These are phyloP conservation scores for Blastocystis sp. DNA, from an alignment of 352 stramenopile genomes.

Conservation along the genomic window DNA sequence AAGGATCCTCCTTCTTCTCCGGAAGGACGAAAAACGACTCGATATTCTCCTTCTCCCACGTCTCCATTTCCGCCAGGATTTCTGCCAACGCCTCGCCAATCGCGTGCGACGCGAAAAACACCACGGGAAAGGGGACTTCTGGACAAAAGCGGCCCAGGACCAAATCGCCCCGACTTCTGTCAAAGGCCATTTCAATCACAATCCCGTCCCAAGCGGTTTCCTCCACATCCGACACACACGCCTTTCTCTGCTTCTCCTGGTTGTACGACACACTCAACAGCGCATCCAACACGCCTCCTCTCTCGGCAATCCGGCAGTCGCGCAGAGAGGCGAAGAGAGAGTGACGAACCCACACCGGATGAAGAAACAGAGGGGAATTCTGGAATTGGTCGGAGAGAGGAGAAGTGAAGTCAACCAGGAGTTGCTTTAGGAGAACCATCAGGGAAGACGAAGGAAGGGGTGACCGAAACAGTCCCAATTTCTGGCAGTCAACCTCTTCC, in stretches of 20 bases:
- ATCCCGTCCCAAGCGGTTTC: not conserved
- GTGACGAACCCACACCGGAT: not conserved
- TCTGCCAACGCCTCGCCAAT: not conserved
- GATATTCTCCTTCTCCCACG: not conserved
- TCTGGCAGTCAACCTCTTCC: not conserved
- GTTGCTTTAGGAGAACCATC: not conserved
- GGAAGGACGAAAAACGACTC: not conserved
- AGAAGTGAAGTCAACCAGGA: not conserved
- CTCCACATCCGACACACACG: not conserved
- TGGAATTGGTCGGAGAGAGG: not conserved
- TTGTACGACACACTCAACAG: not conserved
- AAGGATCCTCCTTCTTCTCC: not conserved
- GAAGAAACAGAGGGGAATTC: not conserved
- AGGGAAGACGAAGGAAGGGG: not conserved
- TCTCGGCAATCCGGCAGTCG: not conserved
- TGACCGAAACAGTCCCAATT: not conserved
- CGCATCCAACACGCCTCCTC: not conserved
- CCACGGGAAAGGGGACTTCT: not conserved
- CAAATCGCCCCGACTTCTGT: constrained; percentile 39
- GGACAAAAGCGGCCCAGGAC: not conserved
- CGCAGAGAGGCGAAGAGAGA: not conserved
- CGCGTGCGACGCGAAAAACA: not conserved
- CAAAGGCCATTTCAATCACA: constrained; percentile 45
- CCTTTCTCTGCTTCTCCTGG: not conserved
- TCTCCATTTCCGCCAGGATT: constrained; percentile 1